These are phyloP conservation scores for Cryptococcus neoformans DNA, from an alignment of 1,284 basidiomycete genomes.

Conservation along the genomic window DNA sequence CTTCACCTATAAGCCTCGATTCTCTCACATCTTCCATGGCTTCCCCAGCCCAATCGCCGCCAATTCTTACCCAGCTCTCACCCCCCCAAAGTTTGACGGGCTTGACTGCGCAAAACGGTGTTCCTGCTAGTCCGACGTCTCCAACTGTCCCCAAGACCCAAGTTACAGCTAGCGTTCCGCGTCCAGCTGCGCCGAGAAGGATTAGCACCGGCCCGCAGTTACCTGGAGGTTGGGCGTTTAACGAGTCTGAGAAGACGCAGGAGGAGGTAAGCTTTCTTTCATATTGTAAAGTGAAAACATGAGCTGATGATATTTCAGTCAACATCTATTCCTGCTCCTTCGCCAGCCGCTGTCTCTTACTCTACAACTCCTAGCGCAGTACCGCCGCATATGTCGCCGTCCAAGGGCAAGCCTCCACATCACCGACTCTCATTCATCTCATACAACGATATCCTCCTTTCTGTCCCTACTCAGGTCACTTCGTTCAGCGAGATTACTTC, in stretches of 20 bases:
- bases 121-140: background rate
- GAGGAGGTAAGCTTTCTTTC: background rate
- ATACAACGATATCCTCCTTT: slow-evolving; percentile 74
- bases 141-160: background rate
- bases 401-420: slow-evolving; percentile 14
- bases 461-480: slow-evolving; percentile 66
- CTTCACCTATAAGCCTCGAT: slow-evolving; percentile 25
- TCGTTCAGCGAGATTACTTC: slow-evolving; percentile 69
- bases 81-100: slow-evolving; percentile 7
- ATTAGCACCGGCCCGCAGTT: slow-evolving; percentile 38
- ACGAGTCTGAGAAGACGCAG: background rate
- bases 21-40: slow-evolving; percentile 19
- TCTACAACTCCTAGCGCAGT: slow-evolving; percentile 34
- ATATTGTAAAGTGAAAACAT: background rate
- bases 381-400: slow-evolving; percentile 57
- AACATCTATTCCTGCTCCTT: background rate
- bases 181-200: slow-evolving; percentile 32
- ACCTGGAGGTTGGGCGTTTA: slow-evolving; percentile 43
- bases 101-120: background rate
- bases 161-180: slow-evolving; percentile 5
- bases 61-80: slow-evolving; percentile 27
- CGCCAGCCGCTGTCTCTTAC: background rate
- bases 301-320: background rate
- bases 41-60: slow-evolving; percentile 26
- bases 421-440: slow-evolving; percentile 77